Evolutionary conservation across 192 early-diverging fungal species (phyloP).

Genomic region (Entomortierella beljakovae): DNA sequence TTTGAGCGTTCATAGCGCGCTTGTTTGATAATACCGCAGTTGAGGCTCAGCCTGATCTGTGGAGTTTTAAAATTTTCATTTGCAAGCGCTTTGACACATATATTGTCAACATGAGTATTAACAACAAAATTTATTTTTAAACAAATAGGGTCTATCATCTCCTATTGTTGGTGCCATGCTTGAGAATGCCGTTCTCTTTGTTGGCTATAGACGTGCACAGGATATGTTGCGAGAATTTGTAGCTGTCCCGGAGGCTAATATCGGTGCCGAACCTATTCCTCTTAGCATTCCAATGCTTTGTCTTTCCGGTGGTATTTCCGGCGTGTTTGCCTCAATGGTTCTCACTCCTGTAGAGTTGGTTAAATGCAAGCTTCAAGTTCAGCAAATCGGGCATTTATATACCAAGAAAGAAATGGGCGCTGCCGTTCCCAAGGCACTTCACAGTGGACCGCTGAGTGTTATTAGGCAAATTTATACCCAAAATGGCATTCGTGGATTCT

Average conservation of each 20-base stretch:
- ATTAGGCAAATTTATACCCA: constrained; percentile 56
- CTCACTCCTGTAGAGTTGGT: constrained; percentile 96
- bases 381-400: constrained; percentile 63
- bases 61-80: neutral
- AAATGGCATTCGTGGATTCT: constrained; percentile 72
- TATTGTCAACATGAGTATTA: too few relatives aligned
- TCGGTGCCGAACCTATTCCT: constrained; percentile 45
- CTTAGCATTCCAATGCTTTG: constrained; percentile 78
- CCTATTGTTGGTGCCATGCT: constrained; percentile 94
- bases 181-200: constrained; percentile 93
- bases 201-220: constrained; percentile 89
- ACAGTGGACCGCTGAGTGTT: constrained; percentile 62
- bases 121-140: constrained; percentile 13
- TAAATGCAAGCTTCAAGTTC: constrained; percentile 97
- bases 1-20: neutral
- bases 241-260: constrained; percentile 37
- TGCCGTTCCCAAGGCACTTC: constrained; percentile 24
- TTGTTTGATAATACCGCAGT: too few relatives aligned
- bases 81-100: neutral
- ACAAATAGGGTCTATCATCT: constrained; percentile 82
- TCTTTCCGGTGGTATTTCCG: constrained; percentile 86
- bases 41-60: neutral
- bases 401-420: constrained; percentile 33
- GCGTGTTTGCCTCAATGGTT: constrained; percentile 86
- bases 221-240: constrained; percentile 67